Conservation (phyloP, 1,139 yeast species). For the Pichia sp. region DNA sequence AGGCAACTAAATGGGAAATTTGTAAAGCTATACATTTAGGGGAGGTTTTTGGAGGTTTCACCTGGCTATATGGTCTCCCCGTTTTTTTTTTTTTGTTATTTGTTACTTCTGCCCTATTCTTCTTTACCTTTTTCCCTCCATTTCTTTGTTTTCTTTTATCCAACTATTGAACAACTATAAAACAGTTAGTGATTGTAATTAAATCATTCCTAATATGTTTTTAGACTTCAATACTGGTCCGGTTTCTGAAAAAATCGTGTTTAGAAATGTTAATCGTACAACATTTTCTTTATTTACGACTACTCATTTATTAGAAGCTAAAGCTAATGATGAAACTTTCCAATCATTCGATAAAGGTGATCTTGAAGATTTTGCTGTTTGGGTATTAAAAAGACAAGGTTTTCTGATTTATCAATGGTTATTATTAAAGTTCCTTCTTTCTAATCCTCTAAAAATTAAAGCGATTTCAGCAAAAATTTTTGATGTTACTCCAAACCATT, state of each 20-base stretch:
- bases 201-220: background rate
- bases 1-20: background rate
- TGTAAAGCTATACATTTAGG: too few relatives aligned
- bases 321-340: background rate
- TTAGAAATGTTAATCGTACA: background rate
- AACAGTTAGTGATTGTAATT: background rate
- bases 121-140: background rate
- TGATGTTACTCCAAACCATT: background rate
- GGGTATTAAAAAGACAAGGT: background rate
- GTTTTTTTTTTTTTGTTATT: too few relatives aligned
- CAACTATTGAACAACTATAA: background rate
- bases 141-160: background rate
- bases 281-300: background rate
- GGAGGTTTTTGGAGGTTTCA: too few relatives aligned
- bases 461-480: background rate
- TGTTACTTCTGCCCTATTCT: background rate
- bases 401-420: background rate
- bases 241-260: background rate
- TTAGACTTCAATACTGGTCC: background rate
- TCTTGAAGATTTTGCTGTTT: background rate
- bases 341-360: background rate
- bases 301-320: background rate
- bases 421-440: too few relatives aligned
- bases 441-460: background rate
- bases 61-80: too few relatives aligned